phyloP scores from a whole-genome alignment of 2,329 filamentous ascomycete species.

The Uncinocarpus reesii region DNA sequence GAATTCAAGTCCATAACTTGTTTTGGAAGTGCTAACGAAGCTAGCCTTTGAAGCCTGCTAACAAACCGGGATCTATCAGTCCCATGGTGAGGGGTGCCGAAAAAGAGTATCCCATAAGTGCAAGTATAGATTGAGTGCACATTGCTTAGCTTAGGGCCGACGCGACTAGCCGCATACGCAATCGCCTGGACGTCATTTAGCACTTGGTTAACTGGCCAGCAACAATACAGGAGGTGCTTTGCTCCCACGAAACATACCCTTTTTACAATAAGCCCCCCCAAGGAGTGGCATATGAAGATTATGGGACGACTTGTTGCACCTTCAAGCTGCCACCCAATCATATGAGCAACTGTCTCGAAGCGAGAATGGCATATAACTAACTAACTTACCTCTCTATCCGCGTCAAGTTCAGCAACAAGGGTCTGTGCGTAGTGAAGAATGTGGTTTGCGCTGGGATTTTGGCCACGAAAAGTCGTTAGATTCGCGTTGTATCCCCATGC shows the following conservation, averaged over 20 bases:
- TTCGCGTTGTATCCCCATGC: slow-evolving; percentile 27
- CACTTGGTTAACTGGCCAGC: background rate
- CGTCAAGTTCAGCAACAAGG: slow-evolving; percentile 26
- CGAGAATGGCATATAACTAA: too few relatives aligned
- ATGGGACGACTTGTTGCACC: slow-evolving; percentile 28
- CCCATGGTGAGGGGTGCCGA: slow-evolving; percentile 32
- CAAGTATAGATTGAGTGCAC: slow-evolving; percentile 31
- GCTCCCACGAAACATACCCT: slow-evolving; percentile 22
- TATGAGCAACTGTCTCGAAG: background rate
- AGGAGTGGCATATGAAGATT: slow-evolving; percentile 35
- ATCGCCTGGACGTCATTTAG: background rate
- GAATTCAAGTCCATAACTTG: slow-evolving; percentile 24
- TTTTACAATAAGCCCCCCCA: slow-evolving; percentile 36
- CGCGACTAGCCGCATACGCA: slow-evolving; percentile 24
- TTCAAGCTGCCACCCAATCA: slow-evolving; percentile 21
- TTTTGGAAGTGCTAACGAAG: slow-evolving; percentile 23
- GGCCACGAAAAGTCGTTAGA: background rate
- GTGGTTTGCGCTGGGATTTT: background rate
- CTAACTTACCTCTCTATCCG: slow-evolving; percentile 25
- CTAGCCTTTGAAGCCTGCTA: slow-evolving; percentile 23
- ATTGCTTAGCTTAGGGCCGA: slow-evolving; percentile 22
- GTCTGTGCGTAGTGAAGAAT: slow-evolving; percentile 31
- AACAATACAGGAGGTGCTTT: too few relatives aligned
- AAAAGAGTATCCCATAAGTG: slow-evolving; percentile 31
- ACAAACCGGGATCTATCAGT: slow-evolving; percentile 26